phyloP scores from a whole-genome alignment of 164 flowering plant species.

The Paratinospora sagittata region DNA sequence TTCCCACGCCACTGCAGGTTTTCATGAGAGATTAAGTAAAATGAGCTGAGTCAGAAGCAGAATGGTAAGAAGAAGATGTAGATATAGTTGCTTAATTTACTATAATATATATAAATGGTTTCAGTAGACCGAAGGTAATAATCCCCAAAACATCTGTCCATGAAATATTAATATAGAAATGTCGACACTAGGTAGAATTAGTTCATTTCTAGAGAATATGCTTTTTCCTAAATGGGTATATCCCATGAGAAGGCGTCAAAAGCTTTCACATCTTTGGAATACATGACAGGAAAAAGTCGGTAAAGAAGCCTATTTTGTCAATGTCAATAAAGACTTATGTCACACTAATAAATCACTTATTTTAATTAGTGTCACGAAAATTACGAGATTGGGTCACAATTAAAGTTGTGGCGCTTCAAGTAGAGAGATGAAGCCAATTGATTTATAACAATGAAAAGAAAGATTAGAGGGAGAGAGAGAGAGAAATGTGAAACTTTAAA shows the following conservation, averaged over 20 bases:
- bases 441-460: no score
- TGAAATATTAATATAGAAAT: not conserved
- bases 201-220: not conserved
- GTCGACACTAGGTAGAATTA: not conserved
- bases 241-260: no score
- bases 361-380: not conserved
- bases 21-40: no score
- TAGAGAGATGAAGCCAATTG: no score
- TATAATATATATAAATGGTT: no score
- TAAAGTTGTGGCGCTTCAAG: not conserved
- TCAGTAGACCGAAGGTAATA: no score
- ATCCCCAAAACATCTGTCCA: not conserved
- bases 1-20: no score
- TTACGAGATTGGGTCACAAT: no score
- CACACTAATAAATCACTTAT: not conserved
- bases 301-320: not conserved
- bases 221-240: not conserved
- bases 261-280: not conserved
- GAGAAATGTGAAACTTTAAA: no score
- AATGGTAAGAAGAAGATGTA: no score
- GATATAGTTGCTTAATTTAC: not conserved
- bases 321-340: not conserved
- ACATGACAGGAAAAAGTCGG: not conserved
- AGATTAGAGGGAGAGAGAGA: no score
- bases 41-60: no score